Base-by-base conservation (phyloP, 345 rosid species). In the Euphorbia tirucalli region DNA sequence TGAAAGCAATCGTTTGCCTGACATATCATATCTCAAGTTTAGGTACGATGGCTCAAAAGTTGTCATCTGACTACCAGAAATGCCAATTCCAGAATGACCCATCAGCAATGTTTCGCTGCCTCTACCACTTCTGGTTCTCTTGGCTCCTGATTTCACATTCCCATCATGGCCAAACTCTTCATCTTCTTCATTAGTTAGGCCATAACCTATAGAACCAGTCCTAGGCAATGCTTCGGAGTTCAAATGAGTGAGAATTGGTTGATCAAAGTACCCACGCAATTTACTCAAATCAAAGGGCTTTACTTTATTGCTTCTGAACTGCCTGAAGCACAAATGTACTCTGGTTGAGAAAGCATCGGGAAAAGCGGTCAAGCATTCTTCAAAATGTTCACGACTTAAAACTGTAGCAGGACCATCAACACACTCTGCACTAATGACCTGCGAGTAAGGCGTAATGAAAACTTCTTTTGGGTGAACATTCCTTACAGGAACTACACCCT, bases 361-460 rank as follows among this genome's bases (percentile, higher is more conserved):
- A 76, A 88, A 88, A 66, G 82, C 75, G 74, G 87, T 84, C 57
- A 82, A 50, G 72, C 92, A 89, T 81, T 88, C 86, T 71, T 84
- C 84, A 73, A 82, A 94, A 82, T 94, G 97, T 68, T 87, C 95
- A 63, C 80, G 89, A 44, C 90, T 85, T 82, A 94, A 83, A 66
- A 94, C 90, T 35, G 87, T 83, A 30, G 99, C 96, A 70, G 88
- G 93, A 76, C 93, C 97, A 78, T 92, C 97, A 65, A 94, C 90
- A 74, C 97, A 94, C 79, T 94, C 97, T 43, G 97, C 97, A 81
- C 97, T 92, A 68, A 92, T 92, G 75, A 94, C 99, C 81, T 94
- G 99, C 25, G 93, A 87, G 76, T 89, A 87, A 68, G 89, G 88
- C 16, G 99, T 94, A 77, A 94, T 89, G 83, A 90, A 94, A 81